These are phyloP conservation scores for Vitis riparia DNA, from an alignment of 164 flowering plant genomes.

Conservation along the genomic window DNA sequence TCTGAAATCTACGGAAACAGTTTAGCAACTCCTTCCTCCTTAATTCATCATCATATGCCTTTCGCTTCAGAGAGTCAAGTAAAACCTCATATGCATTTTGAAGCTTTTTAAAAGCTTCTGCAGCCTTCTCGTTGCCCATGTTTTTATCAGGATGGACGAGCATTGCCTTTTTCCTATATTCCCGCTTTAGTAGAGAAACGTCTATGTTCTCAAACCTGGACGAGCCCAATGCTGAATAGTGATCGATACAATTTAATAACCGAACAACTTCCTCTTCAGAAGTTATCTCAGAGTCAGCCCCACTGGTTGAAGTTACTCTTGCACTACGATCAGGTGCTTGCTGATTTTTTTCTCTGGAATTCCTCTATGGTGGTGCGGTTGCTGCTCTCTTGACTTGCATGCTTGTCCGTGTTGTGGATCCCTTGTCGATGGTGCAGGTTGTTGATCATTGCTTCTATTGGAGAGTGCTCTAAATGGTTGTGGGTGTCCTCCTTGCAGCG, in stretches of 20 bases:
- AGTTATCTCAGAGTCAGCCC: conserved; percentile 68
- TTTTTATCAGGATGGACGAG: conserved; percentile 99
- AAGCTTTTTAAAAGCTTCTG: conserved; percentile 98
- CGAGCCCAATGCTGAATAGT: conserved; percentile 86
- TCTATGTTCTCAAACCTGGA: conserved; percentile 69
- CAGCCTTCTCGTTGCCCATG: conserved; percentile 97
- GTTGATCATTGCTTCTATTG: no score
- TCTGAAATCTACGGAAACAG: conserved; percentile 71
- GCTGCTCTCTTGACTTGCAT: no score
- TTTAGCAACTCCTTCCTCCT: conserved; percentile 85
- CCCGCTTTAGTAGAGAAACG: conserved; percentile 72
- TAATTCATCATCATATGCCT: conserved; percentile 90
- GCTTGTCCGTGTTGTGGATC: no score
- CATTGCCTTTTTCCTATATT: conserved; percentile 98
- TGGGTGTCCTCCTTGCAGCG: no score
- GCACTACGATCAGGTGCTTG: conserved; percentile 55
- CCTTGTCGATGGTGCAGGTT: no score
- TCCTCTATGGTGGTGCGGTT: no score
- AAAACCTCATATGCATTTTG: conserved; percentile 99
- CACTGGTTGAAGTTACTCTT: conserved; percentile 92
- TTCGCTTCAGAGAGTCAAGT: conserved; percentile 77
- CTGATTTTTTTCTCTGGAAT: no score
- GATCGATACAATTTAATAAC: conserved; percentile 79
- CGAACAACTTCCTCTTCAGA: conserved; percentile 93
- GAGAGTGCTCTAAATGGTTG: no score